Percentiles rank a stretch among this genome's conserved stretches.
Conservation (phyloP, 139 green algal species). For the Chlorella sp. region DNA sequence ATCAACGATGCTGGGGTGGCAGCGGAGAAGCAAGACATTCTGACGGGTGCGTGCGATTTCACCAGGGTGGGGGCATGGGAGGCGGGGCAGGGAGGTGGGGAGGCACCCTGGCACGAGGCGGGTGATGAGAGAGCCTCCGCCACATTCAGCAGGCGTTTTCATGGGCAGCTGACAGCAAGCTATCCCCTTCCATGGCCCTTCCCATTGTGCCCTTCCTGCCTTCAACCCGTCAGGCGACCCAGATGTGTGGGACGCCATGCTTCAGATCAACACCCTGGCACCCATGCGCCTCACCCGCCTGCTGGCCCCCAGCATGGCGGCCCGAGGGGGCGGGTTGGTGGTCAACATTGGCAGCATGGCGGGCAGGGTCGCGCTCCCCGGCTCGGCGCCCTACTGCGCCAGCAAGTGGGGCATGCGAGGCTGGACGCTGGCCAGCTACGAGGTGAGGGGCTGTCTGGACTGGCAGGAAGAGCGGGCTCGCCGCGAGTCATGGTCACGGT, state of each 20-base stretch:
- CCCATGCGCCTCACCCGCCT: constrained; percentile 53
- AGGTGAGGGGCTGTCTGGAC: background rate
- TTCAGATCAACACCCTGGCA: constrained; percentile 40
- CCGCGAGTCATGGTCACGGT: background rate
- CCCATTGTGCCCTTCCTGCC: background rate
- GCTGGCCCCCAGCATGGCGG: constrained; percentile 46
- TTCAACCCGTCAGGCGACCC: background rate
- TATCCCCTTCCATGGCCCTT: no score
- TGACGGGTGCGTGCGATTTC: constrained; percentile 1
- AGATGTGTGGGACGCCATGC: background rate
- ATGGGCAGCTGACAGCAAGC: no score
- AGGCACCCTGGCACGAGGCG: background rate
- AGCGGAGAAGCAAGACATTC: background rate
- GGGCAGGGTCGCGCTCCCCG: constrained; percentile 31
- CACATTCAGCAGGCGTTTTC: background rate
- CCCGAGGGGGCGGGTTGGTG: constrained; percentile 23
- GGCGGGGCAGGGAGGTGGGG: no score
- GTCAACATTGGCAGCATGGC: constrained; percentile 56
- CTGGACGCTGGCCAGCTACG: constrained; percentile 45
- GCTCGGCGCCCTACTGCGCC: constrained; percentile 45
- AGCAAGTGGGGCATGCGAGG: constrained; percentile 56
- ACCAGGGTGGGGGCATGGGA: no score
- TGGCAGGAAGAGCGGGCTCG: background rate
- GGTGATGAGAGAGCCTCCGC: background rate
- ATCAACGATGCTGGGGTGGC: constrained; percentile 41